Evolutionary conservation across 2,329 filamentous ascomycete species (phyloP), one percentile per base, ranked within the genome.

Genomic region (Aspergillus pseudotamarii): DNA sequence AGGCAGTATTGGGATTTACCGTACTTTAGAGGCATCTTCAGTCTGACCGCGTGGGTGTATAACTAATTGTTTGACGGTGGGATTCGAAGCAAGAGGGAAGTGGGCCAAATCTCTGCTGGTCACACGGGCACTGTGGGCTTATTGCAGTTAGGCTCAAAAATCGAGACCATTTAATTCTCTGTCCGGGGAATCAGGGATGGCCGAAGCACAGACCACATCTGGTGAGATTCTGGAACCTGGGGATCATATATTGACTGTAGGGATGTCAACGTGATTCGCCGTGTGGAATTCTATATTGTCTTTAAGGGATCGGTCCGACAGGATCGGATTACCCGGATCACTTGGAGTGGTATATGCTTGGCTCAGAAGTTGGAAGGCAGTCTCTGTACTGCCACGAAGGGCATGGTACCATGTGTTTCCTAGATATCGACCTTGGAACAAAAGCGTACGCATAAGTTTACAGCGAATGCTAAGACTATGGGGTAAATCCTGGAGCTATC

Each of bases 71-170:
- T 26, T 55, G 53, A 36, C 12, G 6, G 23, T 36, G 23, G 19
- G 4, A n/a, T 38, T 43, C 23, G 32, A 26, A 50, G 43, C 53
- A 57, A 57, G 30, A 23, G 30, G 32, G 34, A 36, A 36, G 34
- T 36, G 34, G 30, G 54, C 16, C 38, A 64, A 64, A 58, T 53
- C 56, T 45, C 45, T 61, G 58, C 58, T 57, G 58, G 62, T 64
- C 62, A 64, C 62, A 61, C 54, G 62, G 46, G 51, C 61, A 54
- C 30, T 41, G 53, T 43, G 23, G 34, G 34, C 41, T 51, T 34
- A 45, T 54, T 51, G 21, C 32, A 34, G 51, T 54, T 54, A 54
- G 51, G 16, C 46, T 50, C 16, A 19, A n/a, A 50, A 16, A 50
- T 50, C 46, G 23, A 50, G 46, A 50, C 46, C 26, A 26, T 30